Evolutionary conservation across 495 filamentous ascomycete genomes (phyloP), one percentile per base, ranked within the genome.

Genomic region (Elasticomyces elasticus): DNA sequence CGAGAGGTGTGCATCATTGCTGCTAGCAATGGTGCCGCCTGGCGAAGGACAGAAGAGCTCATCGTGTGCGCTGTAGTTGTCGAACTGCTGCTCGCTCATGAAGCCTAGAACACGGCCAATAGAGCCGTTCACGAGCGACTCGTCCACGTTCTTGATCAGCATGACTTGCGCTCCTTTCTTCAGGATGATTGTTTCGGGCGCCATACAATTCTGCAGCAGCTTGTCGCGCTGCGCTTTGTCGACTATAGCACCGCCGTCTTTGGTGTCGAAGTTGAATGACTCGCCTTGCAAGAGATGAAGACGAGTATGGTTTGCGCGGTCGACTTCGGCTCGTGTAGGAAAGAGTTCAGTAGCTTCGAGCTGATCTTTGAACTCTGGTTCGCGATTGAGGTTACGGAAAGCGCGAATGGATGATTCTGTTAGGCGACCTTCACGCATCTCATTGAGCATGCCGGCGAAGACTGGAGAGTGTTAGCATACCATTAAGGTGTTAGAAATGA

Each of bases 61-160:
- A 30, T 79, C 78, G 41, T 82, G 73, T 15, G 73, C 71, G 0
- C 71, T 69, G 56, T 81, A 83, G 11, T 72, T 65, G 25, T 85
- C 87, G 58, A 91, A 96, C 1, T 76, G 81, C 25, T 77, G 72
- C 57, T 95, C 85, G 50, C 77, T 84, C 87, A 91, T 94, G 69
- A 98, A 97, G 2, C 75, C 83, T 5, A 85, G 69, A 1, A 98
- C 84, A 45, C 81, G 85, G 1, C 92, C 92, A 33, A 97, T 77
- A 0, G 92, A 94, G 4, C 92, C 92, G 59, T 98, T 98, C 52
- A 97, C 92, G 1, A 97, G 79, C 0, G 76, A 79, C 1, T 95
- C 91, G 67, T 98, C 92, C 73, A 95, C 82, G 63, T 98, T 98
- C 65, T 98, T 98, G 76, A 97, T 95, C n/a, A 98, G 71, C 92